A percentile compares a stretch with the other conserved stretches of the same genome.
phyloP scores from a whole-genome alignment of 2,329 filamentous ascomycete genomes.

The Herpotrichia juniperi region DNA sequence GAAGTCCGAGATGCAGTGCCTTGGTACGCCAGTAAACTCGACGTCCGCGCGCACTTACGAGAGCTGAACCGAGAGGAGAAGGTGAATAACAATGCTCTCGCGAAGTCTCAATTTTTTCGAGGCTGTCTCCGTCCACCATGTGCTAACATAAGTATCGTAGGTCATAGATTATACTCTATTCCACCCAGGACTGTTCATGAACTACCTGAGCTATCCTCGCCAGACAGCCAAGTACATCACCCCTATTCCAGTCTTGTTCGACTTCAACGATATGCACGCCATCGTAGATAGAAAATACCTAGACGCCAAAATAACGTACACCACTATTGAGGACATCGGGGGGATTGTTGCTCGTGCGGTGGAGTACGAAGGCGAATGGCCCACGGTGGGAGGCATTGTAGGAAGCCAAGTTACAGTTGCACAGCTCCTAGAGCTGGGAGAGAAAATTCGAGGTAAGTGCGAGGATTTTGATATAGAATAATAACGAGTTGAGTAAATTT shows the following conservation, averaged over 20 bases:
- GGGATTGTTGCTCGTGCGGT: slow-evolving; percentile 19
- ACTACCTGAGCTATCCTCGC: slow-evolving; percentile 59
- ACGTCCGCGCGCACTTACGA: slow-evolving; percentile 55
- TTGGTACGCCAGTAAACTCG: slow-evolving; percentile 58
- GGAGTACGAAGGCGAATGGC: slow-evolving; percentile 27
- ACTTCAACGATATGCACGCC: slow-evolving; percentile 18
- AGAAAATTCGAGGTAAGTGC: slow-evolving; percentile 21
- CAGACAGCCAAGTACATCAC: slow-evolving; percentile 54
- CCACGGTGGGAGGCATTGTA: slow-evolving; percentile 20
- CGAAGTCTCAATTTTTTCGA: not conserved
- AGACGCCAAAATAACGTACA: slow-evolving; percentile 25
- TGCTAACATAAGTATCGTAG: too few relatives aligned
- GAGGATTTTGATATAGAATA: too few relatives aligned
- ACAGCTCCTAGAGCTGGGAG: slow-evolving; percentile 17
- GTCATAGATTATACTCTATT: slow-evolving; percentile 62
- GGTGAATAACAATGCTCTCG: too few relatives aligned
- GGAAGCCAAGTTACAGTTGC: slow-evolving; percentile 15
- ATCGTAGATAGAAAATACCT: slow-evolving; percentile 37
- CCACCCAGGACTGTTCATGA: slow-evolving; percentile 57
- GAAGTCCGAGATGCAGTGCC: too few relatives aligned
- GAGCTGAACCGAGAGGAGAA: slow-evolving; percentile 57
- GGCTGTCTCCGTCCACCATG: too few relatives aligned
- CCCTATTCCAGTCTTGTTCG: slow-evolving; percentile 39
- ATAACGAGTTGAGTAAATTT: too few relatives aligned
- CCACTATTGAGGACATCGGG: slow-evolving; percentile 24